phyloP scores from a whole-genome alignment of 306 rosid species.

The Mimosa bimucronata region DNA sequence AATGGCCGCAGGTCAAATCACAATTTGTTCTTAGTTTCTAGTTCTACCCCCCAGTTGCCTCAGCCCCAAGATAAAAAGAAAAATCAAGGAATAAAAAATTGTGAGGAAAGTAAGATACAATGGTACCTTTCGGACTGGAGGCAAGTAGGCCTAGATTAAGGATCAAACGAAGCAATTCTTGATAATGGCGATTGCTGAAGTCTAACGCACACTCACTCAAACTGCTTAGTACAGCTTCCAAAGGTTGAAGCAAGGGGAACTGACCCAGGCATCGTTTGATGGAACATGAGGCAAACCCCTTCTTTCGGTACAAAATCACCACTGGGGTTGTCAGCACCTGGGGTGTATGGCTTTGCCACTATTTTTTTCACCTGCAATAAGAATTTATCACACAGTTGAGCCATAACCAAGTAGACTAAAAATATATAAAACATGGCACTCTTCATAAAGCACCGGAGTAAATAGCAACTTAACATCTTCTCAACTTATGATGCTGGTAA shows the following conservation, averaged over 20 bases:
- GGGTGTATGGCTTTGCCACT: slow-evolving; percentile 82
- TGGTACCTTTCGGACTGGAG: slow-evolving; percentile 26
- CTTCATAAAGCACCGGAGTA: background rate
- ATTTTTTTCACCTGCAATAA: slow-evolving; percentile 59
- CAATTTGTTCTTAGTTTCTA: background rate
- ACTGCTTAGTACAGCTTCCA: slow-evolving; percentile 55
- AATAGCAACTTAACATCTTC: background rate
- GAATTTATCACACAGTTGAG: slow-evolving; percentile 9
- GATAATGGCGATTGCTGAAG: slow-evolving; percentile 18
- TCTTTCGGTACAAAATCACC: slow-evolving; percentile 60
- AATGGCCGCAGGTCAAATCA: background rate
- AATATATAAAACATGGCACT: background rate
- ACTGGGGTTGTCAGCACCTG: slow-evolving; percentile 55
- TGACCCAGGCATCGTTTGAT: slow-evolving; percentile 60
- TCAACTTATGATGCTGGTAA: background rate
- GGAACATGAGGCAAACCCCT: slow-evolving; percentile 52
- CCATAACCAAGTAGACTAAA: background rate
- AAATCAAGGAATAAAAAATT: background rate
- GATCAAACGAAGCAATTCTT: background rate
- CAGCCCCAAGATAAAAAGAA: background rate
- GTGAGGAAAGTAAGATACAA: background rate
- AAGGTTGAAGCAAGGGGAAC: slow-evolving; percentile 71
- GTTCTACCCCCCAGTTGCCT: background rate
- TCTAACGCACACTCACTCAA: slow-evolving; percentile 18
- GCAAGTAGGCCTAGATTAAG: slow-evolving; percentile 5